Evolutionary conservation across 129 eudicot genomes (phyloP).

Genomic region (Apium graveolens): DNA sequence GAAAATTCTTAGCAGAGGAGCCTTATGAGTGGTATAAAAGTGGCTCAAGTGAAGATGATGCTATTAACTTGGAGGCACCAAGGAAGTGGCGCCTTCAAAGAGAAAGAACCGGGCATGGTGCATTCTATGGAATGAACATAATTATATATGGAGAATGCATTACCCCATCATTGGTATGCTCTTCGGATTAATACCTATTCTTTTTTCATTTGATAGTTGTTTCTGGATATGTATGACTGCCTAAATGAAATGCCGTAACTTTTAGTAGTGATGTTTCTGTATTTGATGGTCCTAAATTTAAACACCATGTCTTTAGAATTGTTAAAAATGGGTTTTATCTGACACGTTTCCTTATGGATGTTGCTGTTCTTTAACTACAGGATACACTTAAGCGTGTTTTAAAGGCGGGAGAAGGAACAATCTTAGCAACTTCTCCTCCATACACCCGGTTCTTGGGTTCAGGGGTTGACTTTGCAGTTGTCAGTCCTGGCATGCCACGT

Average conservation of each 20-base stretch:
- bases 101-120: slow-evolving; percentile 92
- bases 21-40: slow-evolving; percentile 88
- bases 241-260: not conserved
- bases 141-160: slow-evolving; percentile 94
- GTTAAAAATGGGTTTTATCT: not conserved
- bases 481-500: slow-evolving; percentile 89
- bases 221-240: not conserved
- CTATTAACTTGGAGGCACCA: slow-evolving; percentile 83
- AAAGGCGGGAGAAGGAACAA: slow-evolving; percentile 95
- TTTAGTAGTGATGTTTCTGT: not conserved
- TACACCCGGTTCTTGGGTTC: slow-evolving; percentile 66
- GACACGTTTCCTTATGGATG: not conserved
- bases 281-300: not conserved
- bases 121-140: slow-evolving; percentile 73
- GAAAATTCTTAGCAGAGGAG: slow-evolving; percentile 68
- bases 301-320: not conserved
- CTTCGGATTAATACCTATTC: not conserved
- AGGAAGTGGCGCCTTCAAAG: slow-evolving; percentile 89
- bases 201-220: not conserved
- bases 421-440: slow-evolving; percentile 97
- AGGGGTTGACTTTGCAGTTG: slow-evolving; percentile 68
- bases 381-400: slow-evolving; percentile 87
- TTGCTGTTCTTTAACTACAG: slow-evolving; percentile 25
- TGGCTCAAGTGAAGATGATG: slow-evolving; percentile 71
- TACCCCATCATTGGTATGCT: slow-evolving; percentile 80